These are phyloP conservation scores for Lachnellula cervina DNA, from an alignment of 2,329 filamentous ascomycete species.

Conservation along the genomic window DNA sequence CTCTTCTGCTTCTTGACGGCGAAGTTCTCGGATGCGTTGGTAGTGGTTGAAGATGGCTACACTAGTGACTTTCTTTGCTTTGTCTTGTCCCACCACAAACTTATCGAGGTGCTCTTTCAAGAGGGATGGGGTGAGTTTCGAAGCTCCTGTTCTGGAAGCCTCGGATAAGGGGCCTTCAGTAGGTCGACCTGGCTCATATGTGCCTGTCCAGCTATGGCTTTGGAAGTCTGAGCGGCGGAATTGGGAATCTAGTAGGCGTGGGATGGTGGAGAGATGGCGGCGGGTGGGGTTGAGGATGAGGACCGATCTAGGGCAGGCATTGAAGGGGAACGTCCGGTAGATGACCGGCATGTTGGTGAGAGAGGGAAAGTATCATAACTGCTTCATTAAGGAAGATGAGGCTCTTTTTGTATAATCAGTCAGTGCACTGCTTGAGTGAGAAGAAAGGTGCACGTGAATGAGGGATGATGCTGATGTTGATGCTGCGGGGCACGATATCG, in stretches of 20 bases:
- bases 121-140: slow-evolving; percentile 59
- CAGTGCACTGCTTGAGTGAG: too few species aligned
- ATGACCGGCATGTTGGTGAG: slow-evolving; percentile 18
- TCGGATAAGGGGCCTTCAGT: slow-evolving; percentile 57
- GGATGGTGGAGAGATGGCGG: slow-evolving; percentile 9
- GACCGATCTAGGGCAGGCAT: not conserved
- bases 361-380: slow-evolving; percentile 17
- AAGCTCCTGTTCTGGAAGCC: slow-evolving; percentile 49
- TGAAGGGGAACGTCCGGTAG: slow-evolving; percentile 13
- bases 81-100: slow-evolving; percentile 93
- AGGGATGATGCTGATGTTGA: not conserved
- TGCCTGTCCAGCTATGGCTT: slow-evolving; percentile 51
- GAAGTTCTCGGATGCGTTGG: slow-evolving; percentile 72
- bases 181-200: slow-evolving; percentile 58
- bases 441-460: not conserved
- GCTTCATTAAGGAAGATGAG: slow-evolving; percentile 1
- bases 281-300: slow-evolving; percentile 8
- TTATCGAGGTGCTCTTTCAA: slow-evolving; percentile 91
- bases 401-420: too few species aligned
- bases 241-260: slow-evolving; percentile 12
- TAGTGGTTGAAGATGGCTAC: slow-evolving; percentile 97
- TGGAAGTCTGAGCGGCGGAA: slow-evolving; percentile 52
- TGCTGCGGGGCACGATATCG: not conserved
- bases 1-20: slow-evolving; percentile 73
- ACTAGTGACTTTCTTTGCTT: slow-evolving; percentile 89